Conservation (phyloP, 345 rosid species). For the Eucalyptus sideroxylon region DNA sequence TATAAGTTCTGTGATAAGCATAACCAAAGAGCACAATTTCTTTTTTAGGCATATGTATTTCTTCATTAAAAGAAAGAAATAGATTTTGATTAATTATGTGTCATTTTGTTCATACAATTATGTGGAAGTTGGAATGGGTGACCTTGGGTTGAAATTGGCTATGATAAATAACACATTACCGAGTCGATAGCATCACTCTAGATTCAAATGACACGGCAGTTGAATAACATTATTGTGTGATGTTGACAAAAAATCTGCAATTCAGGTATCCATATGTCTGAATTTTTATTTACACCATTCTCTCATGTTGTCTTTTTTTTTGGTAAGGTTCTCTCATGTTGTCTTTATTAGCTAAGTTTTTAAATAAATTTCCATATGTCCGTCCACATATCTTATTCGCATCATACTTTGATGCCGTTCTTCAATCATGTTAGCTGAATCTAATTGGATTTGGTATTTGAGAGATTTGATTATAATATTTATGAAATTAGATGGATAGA, state of each 20-base stretch:
- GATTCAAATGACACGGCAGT: neutral
- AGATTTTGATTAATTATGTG: neutral
- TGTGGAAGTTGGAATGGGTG: neutral
- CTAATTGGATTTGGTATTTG: too few species aligned
- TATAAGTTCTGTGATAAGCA: conserved; percentile 7
- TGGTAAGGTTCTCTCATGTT: too few species aligned
- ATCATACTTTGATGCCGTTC: too few species aligned
- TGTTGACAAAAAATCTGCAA: neutral
- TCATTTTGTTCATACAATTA: neutral
- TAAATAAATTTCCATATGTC: too few species aligned
- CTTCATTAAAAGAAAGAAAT: neutral
- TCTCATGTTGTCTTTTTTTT: too few species aligned
- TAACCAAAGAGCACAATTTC: neutral
- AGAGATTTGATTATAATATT: too few species aligned
- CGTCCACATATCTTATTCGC: too few species aligned
- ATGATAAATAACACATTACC: neutral
- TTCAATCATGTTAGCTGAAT: too few species aligned
- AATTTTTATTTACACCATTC: neutral
- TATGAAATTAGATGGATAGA: too few species aligned
- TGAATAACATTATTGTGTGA: neutral
- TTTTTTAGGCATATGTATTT: neutral
- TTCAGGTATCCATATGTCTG: neutral
- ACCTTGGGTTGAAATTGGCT: neutral
- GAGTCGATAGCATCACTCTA: neutral
- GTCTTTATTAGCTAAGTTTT: too few species aligned